Conservation (phyloP, 805 yeast species). For the Scheffersomyces coipomensis region DNA sequence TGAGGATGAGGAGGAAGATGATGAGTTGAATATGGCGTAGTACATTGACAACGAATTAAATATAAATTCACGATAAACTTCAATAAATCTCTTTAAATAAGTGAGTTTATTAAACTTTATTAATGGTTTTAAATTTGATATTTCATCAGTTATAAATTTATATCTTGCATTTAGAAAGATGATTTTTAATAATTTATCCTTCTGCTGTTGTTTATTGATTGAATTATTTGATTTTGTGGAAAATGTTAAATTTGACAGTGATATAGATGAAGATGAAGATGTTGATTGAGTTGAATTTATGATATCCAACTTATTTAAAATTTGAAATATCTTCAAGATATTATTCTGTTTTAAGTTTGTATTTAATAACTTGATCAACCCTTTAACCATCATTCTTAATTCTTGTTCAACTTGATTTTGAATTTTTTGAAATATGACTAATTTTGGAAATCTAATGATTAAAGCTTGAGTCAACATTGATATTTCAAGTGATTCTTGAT, state of each 20-base stretch:
- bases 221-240: neutral
- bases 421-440: slow-evolving; percentile 50
- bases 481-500: slow-evolving; percentile 85
- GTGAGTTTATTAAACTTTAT: slow-evolving; percentile 52
- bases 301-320: slow-evolving; percentile 61
- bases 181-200: slow-evolving; percentile 31
- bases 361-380: slow-evolving; percentile 64
- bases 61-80: slow-evolving; percentile 79
- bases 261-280: neutral
- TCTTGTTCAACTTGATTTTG: slow-evolving; percentile 54
- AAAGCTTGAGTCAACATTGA: slow-evolving; percentile 72
- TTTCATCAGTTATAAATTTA: slow-evolving; percentile 63
- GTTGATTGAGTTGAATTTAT: slow-evolving; percentile 3
- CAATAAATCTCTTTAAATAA: slow-evolving; percentile 75
- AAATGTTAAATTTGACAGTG: neutral
- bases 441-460: slow-evolving; percentile 63
- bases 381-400: slow-evolving; percentile 63
- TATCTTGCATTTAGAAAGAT: slow-evolving; percentile 68
- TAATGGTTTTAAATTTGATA: slow-evolving; percentile 57
- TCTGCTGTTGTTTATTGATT: slow-evolving; percentile 2
- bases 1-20: slow-evolving; percentile 8
- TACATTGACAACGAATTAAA: slow-evolving; percentile 70
- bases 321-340: slow-evolving; percentile 73
- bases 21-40: slow-evolving; percentile 55
- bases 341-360: slow-evolving; percentile 80